Evolutionary conservation across 176 grass and related monocot species (phyloP).

Genomic region (Pontederia paniculata): DNA sequence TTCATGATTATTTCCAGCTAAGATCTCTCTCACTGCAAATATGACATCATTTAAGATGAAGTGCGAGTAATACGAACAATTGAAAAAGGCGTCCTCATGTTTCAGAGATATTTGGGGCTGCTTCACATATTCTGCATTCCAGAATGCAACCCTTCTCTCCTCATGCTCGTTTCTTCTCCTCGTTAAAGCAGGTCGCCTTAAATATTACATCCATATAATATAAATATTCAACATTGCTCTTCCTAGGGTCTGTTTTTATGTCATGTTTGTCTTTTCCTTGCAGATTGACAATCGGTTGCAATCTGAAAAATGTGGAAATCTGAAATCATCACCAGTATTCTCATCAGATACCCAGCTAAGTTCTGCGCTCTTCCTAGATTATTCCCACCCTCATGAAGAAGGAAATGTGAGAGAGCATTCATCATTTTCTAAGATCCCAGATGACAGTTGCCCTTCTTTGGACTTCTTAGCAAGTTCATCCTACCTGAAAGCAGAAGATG

Average conservation of each 20-base stretch:
- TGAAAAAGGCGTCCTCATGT: too few relatives aligned
- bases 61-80: too few relatives aligned
- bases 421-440: background rate
- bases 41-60: too few relatives aligned
- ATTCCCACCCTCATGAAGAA: background rate
- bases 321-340: background rate
- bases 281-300: constrained; percentile 42
- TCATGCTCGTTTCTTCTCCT: constrained; percentile 43
- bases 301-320: constrained; percentile 9
- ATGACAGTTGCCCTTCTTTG: constrained; percentile 34
- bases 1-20: too few relatives aligned
- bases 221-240: background rate
- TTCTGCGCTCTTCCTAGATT: constrained; percentile 39
- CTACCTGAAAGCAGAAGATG: background rate
- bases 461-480: constrained; percentile 39
- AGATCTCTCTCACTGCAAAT: too few relatives aligned
- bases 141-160: constrained; percentile 35
- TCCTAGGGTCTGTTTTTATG: background rate
- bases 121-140: too few relatives aligned
- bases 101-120: too few relatives aligned
- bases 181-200: constrained; percentile 32
- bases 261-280: background rate
- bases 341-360: background rate
- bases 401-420: background rate
- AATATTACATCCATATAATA: background rate